Conservation (phyloP, 1,284 basidiomycete genomes). For the Amylostereum areolatum region DNA sequence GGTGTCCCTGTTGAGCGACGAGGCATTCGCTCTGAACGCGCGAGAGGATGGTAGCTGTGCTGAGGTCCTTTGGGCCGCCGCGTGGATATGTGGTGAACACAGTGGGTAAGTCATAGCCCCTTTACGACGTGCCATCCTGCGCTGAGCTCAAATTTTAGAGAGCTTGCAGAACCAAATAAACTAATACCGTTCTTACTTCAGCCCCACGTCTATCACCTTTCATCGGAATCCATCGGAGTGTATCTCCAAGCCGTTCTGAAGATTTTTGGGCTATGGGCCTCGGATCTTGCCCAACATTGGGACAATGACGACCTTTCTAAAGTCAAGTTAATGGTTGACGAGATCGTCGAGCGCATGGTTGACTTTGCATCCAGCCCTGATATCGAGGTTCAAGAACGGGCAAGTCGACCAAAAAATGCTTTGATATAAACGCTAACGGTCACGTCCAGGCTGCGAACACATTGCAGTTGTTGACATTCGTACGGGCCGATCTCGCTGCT, state of each 20-base stretch:
- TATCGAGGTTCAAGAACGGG: slow-evolving; percentile 89
- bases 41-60: slow-evolving; percentile 62
- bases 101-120: slow-evolving; percentile 50
- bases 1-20: slow-evolving; percentile 75
- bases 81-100: slow-evolving; percentile 95
- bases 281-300: slow-evolving; percentile 73
- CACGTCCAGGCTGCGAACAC: slow-evolving; percentile 70
- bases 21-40: slow-evolving; percentile 59
- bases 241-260: slow-evolving; percentile 85
- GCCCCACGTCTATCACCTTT: slow-evolving; percentile 44
- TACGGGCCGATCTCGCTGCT: slow-evolving; percentile 70
- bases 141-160: slow-evolving; percentile 33
- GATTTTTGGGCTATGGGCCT: slow-evolving; percentile 82
- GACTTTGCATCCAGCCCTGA: slow-evolving; percentile 54
- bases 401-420: slow-evolving; percentile 31
- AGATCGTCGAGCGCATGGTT: slow-evolving; percentile 50
- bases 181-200: slow-evolving; percentile 66
- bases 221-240: slow-evolving; percentile 60
- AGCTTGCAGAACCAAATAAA: slow-evolving; percentile 65
- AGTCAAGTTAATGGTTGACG: slow-evolving; percentile 55
- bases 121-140: neutral
- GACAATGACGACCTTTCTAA: slow-evolving; percentile 59
- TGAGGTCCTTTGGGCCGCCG: slow-evolving; percentile 86
- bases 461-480: slow-evolving; percentile 73
- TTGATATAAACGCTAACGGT: neutral